Base-by-base conservation (phyloP, 2,329 filamentous ascomycete species). In the Stachybotrys echinatus region DNA sequence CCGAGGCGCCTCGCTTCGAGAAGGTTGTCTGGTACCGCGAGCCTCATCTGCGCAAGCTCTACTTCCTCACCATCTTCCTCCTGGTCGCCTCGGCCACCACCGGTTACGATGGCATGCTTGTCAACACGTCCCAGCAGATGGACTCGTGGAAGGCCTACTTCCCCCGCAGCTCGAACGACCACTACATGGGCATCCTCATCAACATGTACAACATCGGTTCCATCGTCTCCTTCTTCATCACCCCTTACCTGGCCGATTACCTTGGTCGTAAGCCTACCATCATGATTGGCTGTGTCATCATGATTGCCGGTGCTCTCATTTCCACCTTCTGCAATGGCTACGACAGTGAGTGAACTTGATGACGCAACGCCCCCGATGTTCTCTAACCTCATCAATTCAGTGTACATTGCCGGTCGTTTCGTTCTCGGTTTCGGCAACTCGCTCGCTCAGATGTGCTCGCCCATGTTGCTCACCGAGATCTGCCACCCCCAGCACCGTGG, bases 401-500 rank as follows among this genome's bases (percentile, higher is more conserved):
- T 71, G 68, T 71, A 66, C 53, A 63, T 71, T 46, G 65, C 46
- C 58, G 74, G 74, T 23, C 55, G 67, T 20, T 68, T 69, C 40
- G 54, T 65, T n/a, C 63, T 72, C 51, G 85, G 85, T 54, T 87
- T 89, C 58, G 85, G 85, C 42, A 84, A 84, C 68, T 81, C 79
- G 45, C 68, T 87, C 46, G 73, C 82, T 0, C 83, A 86, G 58
- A 80, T 84, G 68, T 76, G 79, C 5, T 83, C 82, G 12, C 83
- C 83, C 4, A 71, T 87, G 46, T 73, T 87, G 7, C 73, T 87
- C 12, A 81, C 80, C 4, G 84, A 87, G 69, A 76, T 87, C 52
- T 81, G 78, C 66, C 84, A 87, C 60, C 83, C 84, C 21, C 84
- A 87, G 60, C 83, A 88, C 61, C 80, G 84, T 61, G 83, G 77